Percentiles rank a stretch among this genome's conserved stretches.
Evolutionary conservation across 371 early-diverging fungal species (phyloP).

Genomic region (Mortierella sp.): DNA sequence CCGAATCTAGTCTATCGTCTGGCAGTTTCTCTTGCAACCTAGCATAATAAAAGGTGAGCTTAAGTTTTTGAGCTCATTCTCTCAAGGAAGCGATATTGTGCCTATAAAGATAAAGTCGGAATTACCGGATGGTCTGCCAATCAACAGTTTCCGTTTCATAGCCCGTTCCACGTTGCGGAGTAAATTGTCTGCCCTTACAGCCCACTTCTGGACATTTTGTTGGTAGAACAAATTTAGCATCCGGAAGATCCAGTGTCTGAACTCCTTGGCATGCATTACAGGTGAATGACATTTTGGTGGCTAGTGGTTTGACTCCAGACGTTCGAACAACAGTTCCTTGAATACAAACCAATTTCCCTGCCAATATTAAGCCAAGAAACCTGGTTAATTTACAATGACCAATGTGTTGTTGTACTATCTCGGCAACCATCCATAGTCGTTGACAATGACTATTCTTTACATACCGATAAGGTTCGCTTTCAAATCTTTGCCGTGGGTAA

Average conservation of each 20-base stretch:
- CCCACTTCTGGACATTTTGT: conserved; percentile 59
- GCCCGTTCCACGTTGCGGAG: conserved; percentile 60
- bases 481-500: conserved; percentile 52
- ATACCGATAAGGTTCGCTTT: conserved; percentile 57
- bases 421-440: background rate
- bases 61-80: background rate
- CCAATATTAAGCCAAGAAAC: background rate
- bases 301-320: conserved; percentile 61
- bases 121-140: conserved; percentile 75
- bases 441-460: background rate
- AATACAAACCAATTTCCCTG: conserved; percentile 62
- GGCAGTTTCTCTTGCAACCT: conserved; percentile 81
- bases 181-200: conserved; percentile 63
- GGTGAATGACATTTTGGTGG: conserved; percentile 61
- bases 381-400: background rate
- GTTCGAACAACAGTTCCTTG: conserved; percentile 62
- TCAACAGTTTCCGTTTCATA: conserved; percentile 69
- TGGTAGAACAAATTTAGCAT: conserved; percentile 62
- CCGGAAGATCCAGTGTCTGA: conserved; percentile 59
- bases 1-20: conserved; percentile 85
- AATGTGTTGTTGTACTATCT: background rate
- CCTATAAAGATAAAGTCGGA: background rate
- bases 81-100: background rate
- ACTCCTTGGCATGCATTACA: conserved; percentile 60
- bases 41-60: background rate